Percentiles rank a stretch among this genome's conserved stretches.
phyloP scores from a whole-genome alignment of 441 rosid species.

The Erodium chrysanthum region DNA sequence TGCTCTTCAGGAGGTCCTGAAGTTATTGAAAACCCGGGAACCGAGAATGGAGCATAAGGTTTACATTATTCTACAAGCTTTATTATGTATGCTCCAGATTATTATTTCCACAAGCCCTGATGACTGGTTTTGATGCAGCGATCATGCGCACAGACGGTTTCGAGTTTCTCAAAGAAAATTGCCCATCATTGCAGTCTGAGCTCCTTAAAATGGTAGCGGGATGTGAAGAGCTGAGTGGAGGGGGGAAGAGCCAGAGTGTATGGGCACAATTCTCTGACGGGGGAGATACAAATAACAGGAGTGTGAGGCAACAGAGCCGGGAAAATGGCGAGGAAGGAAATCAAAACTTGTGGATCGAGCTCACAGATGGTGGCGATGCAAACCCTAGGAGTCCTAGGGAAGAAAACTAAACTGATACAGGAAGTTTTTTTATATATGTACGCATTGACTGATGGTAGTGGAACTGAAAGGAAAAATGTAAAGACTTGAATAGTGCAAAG shows the following conservation, averaged over 20 bases:
- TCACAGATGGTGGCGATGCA: slow-evolving; percentile 64
- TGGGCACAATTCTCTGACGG: slow-evolving; percentile 61
- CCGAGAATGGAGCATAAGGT: slow-evolving; percentile 13
- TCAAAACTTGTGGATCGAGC: slow-evolving; percentile 73
- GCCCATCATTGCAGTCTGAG: slow-evolving; percentile 40
- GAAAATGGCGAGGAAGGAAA: slow-evolving; percentile 62
- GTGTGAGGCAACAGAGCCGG: slow-evolving; percentile 50
- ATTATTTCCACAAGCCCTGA: not conserved
- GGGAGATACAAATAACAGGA: slow-evolving; percentile 41
- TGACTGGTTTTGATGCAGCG: slow-evolving; percentile 33
- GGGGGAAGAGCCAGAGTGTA: slow-evolving; percentile 46
- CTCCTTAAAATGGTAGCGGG: slow-evolving; percentile 58
- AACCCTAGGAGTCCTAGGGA: slow-evolving; percentile 61
- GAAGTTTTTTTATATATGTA: slow-evolving; percentile 23
- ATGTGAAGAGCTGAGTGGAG: slow-evolving; percentile 54
- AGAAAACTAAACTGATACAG: slow-evolving; percentile 34
- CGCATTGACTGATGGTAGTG: not conserved
- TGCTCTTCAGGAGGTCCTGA: slow-evolving; percentile 24
- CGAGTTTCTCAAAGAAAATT: slow-evolving; percentile 37
- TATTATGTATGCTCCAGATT: not conserved
- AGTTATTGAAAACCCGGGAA: slow-evolving; percentile 22
- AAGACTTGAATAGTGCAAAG: not conserved
- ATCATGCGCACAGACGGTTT: slow-evolving; percentile 57
- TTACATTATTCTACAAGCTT: slow-evolving; percentile 4
- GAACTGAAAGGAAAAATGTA: not conserved